Evolutionary conservation across 108 stramenopile species (phyloP).

Genomic region (Cyclotella choctawhatcheeana): DNA sequence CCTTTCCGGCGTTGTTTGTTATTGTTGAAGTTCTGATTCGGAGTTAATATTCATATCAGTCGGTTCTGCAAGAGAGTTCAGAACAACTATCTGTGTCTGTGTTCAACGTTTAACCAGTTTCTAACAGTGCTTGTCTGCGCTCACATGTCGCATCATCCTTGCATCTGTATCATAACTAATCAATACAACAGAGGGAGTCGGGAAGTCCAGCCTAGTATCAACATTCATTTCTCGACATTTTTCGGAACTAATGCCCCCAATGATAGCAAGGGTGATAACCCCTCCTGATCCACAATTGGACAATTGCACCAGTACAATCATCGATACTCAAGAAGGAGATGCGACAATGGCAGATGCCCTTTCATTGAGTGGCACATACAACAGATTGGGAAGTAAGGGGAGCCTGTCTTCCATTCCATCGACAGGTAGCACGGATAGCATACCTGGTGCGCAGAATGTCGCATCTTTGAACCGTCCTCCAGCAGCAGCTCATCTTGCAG

Average conservation of each 20-base stretch:
- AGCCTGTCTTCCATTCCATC: conserved; percentile 9
- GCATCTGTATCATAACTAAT: too few species aligned
- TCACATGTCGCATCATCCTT: too few species aligned
- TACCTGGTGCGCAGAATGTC: neutral
- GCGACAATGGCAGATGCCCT: conserved; percentile 61
- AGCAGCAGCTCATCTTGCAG: conserved; percentile 14
- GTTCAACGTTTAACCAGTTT: too few species aligned
- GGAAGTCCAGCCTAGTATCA: conserved; percentile 85
- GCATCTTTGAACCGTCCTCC: conserved; percentile 1
- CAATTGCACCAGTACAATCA: conserved; percentile 73
- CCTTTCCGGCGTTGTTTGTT: too few species aligned
- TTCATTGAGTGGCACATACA: conserved; percentile 24
- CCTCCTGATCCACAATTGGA: conserved; percentile 72
- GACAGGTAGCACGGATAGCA: conserved; percentile 4
- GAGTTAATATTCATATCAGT: too few species aligned
- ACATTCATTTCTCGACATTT: conserved; percentile 88
- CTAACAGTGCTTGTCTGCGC: too few species aligned
- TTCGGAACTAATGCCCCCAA: conserved; percentile 74
- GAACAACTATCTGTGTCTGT: too few species aligned
- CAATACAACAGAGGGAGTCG: conserved; percentile 68
- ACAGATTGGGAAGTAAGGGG: conserved; percentile 17
- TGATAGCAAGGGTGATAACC: conserved; percentile 79
- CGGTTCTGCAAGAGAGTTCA: too few species aligned
- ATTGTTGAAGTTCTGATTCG: too few species aligned
- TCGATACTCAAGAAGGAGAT: conserved; percentile 85